These are phyloP conservation scores for Steccherinum ochraceum DNA, from an alignment of 768 basidiomycete species.

Conservation along the genomic window DNA sequence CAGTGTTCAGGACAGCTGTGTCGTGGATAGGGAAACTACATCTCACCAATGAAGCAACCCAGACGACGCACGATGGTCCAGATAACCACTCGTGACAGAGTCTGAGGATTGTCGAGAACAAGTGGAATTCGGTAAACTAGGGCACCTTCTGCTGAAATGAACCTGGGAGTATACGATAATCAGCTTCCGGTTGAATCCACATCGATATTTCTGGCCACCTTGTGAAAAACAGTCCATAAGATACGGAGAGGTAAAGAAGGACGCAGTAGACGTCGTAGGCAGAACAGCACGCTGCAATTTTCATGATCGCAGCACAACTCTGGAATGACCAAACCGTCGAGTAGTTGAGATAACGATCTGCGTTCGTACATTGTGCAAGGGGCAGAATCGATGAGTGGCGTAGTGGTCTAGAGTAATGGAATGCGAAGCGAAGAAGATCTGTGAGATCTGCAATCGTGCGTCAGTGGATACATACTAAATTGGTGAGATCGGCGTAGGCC, in stretches of 20 bases:
- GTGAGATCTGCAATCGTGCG: not conserved
- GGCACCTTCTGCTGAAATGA: not conserved
- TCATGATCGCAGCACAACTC: too few species aligned
- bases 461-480: not conserved
- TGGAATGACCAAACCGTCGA: too few species aligned
- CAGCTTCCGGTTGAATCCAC: not conserved
- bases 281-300: too few species aligned
- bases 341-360: too few species aligned
- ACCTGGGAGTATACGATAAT: not conserved
- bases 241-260: too few species aligned
- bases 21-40: not conserved
- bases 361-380: too few species aligned
- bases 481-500: not conserved
- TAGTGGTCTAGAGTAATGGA: not conserved
- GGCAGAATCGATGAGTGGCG: not conserved
- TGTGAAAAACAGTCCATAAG: too few species aligned
- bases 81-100: not conserved
- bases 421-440: not conserved
- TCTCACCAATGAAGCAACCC: not conserved
- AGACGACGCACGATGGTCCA: not conserved
- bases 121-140: too few species aligned
- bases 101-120: too few species aligned
- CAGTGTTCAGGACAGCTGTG: too few species aligned
- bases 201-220: not conserved
- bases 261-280: too few species aligned